Base-by-base conservation (phyloP, 2,329 filamentous ascomycete genomes). In the Aspergillus sojae region DNA sequence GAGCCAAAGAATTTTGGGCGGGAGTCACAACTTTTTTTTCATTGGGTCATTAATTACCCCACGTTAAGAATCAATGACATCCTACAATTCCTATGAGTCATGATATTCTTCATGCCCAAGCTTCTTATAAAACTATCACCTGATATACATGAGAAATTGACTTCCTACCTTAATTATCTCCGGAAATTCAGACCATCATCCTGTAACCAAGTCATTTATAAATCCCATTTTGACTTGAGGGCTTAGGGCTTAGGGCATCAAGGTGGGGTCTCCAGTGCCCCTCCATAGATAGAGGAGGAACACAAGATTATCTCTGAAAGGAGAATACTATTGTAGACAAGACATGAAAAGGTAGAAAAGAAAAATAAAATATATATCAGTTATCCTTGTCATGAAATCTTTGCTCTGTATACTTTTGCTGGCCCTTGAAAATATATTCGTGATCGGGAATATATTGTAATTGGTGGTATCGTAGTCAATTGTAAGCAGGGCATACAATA, bases 211-310 rank as follows among this genome's bases (percentile, higher is more conserved):
- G 32, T 55, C 52, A n/a, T 26, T 12, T 10, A 55, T 52, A 19
- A 19, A 2, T 21, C 48, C 39, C 6, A 60, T 59, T 64, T 61
- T 21, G 16, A 19, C 16, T 32, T 6, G 14, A 57, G 71, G 71
- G 65, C 43, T 70, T 77, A 78, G 76, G 76, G 76, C 64, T 72
- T 74, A 77, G 75, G 75, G 75, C 72, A 73, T 9, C 11, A 1
- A 52, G 57, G 68, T 68, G 74, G 72, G 74, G 71, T 67, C 70
- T 58, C 26, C 32, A 26, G n/a, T 71, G 68, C 68, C 72, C 69
- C 70, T 69, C 68, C 67, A 64, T 48, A 48, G 21, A 48, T 23
- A 48, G 45, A 48, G 45, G 45, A 21, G 12, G 2, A 23, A 19
- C 5, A 1, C 23, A 19, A 28, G 12, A 26, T 48, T 48, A 26